These are phyloP conservation scores for Rhynchospora breviuscula DNA, from an alignment of 176 grass and related monocot genomes.

Conservation along the genomic window DNA sequence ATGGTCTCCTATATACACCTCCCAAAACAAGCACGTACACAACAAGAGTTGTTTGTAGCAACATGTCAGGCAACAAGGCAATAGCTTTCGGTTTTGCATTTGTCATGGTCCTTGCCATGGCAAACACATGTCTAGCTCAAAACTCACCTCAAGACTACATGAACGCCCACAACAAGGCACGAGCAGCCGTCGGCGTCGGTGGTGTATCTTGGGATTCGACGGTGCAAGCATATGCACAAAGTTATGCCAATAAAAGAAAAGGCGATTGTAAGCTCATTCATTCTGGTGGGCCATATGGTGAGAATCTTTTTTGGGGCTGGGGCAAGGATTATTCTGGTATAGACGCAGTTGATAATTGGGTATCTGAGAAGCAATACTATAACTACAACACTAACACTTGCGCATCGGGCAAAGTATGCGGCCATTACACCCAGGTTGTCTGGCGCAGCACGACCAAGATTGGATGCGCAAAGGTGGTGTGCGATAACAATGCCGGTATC, in stretches of 20 bases:
- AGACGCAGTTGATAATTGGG: background rate
- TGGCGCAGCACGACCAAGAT: background rate
- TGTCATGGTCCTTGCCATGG: background rate
- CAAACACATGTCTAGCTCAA: background rate
- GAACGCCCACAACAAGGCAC: background rate
- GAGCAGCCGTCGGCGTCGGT: background rate
- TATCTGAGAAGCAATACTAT: conserved; percentile 8
- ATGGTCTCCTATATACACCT: background rate
- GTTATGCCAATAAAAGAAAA: background rate
- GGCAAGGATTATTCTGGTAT: background rate
- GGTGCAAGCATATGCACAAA: background rate
- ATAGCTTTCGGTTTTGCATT: background rate
- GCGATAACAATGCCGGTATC: background rate
- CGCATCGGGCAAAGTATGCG: background rate
- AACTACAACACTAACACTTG: background rate
- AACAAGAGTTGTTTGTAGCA: background rate
- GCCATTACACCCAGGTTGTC: background rate
- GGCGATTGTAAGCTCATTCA: background rate
- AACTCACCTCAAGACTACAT: background rate
- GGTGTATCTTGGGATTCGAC: background rate
- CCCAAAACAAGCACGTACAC: background rate
- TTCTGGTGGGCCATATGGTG: background rate
- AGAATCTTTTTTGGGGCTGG: background rate
- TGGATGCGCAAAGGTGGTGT: background rate
- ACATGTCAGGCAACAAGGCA: background rate